Conservation (phyloP, 163 green algal genomes). For the Scenedesmus sp. region DNA sequence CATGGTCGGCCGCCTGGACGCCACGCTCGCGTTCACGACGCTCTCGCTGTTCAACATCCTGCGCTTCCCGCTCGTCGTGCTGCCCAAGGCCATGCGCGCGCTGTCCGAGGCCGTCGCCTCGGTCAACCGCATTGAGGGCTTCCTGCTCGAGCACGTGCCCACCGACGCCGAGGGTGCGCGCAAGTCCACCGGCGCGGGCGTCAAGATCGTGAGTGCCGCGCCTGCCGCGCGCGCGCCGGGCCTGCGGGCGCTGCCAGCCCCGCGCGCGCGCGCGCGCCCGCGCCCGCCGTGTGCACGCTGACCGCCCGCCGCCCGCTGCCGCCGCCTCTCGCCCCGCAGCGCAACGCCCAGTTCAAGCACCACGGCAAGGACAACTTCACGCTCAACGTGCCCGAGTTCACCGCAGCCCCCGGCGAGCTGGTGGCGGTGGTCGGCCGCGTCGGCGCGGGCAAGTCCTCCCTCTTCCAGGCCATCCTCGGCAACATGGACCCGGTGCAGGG, state of each 20-base stretch:
- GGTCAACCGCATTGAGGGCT: conserved; percentile 43
- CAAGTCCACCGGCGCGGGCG: conserved; percentile 2
- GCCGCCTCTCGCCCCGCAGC: neutral
- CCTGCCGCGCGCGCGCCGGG: no score
- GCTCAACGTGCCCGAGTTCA: conserved; percentile 54
- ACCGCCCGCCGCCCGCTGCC: no score
- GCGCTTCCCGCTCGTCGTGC: conserved; percentile 75
- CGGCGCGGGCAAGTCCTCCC: conserved; percentile 68
- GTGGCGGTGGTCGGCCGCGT: conserved; percentile 64
- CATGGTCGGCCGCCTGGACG: conserved; percentile 55
- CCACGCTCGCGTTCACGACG: conserved; percentile 76
- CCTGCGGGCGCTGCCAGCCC: neutral
- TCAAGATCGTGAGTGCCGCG: conserved; percentile 33
- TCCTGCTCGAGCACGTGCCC: conserved; percentile 41
- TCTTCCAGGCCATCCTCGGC: conserved; percentile 75
- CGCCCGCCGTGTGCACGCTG: neutral
- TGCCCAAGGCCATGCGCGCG: conserved; percentile 69
- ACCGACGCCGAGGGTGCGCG: conserved; percentile 2
- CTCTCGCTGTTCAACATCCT: conserved; percentile 85
- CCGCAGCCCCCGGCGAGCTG: conserved; percentile 56
- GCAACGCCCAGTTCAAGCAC: conserved; percentile 52
- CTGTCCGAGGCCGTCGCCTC: conserved; percentile 52
- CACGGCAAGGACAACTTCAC: conserved; percentile 36
- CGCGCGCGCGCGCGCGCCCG: neutral
- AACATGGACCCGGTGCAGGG: conserved; percentile 69